Evolutionary conservation across 495 filamentous ascomycete genomes (phyloP).

Genomic region (Penicillium coprophilum): DNA sequence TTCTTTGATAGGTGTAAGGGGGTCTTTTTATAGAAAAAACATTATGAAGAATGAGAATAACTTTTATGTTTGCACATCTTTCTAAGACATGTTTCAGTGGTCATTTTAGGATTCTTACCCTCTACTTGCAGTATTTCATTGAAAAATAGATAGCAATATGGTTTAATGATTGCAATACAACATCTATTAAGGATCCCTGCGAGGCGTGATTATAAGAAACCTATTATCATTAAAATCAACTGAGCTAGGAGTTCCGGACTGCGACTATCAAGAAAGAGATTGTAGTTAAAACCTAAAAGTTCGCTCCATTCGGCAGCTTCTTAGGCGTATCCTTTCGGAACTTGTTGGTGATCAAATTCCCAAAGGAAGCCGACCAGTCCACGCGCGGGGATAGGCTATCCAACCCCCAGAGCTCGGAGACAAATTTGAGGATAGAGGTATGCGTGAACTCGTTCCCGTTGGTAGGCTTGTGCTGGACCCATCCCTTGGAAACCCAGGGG

Average conservation of each 20-base stretch:
- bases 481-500: slow-evolving; percentile 47
- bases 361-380: slow-evolving; percentile 45
- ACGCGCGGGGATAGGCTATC: slow-evolving; percentile 43
- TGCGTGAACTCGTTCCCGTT: slow-evolving; percentile 44
- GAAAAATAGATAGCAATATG: too few relatives aligned
- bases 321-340: slow-evolving; percentile 33
- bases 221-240: neutral
- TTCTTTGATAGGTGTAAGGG: too few relatives aligned
- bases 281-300: slow-evolving; percentile 16
- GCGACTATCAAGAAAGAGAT: neutral
- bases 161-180: neutral
- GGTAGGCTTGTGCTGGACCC: slow-evolving; percentile 39
- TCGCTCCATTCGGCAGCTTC: slow-evolving; percentile 26
- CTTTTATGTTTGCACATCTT: too few relatives aligned
- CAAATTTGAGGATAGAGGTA: slow-evolving; percentile 45
- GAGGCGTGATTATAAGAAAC: neutral
- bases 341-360: slow-evolving; percentile 31
- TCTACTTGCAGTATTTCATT: too few relatives aligned
- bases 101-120: too few relatives aligned
- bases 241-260: neutral
- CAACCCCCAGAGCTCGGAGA: slow-evolving; percentile 46
- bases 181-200: neutral
- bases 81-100: too few relatives aligned
- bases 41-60: too few relatives aligned
- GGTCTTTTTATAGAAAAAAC: too few relatives aligned